Base-by-base conservation (phyloP, 1,284 basidiomycete genomes). In the Sanguinoderma infundibulare region DNA sequence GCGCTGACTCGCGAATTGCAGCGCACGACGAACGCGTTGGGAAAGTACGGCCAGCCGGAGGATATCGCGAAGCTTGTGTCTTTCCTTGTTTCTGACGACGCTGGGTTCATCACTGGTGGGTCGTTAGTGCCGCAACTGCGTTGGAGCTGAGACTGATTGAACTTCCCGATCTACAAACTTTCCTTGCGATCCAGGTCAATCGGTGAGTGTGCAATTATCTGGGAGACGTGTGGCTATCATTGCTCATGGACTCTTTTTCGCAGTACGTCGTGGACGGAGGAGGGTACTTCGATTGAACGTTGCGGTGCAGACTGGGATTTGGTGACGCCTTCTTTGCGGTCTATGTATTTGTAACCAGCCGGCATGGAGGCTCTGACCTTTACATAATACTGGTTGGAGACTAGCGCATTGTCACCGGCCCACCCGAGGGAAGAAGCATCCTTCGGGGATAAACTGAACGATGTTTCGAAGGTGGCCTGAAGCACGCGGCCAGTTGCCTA, bases 41-140 rank as follows among this genome's bases (percentile, higher is more conserved):
- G 65, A 24, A 59, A 63, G 3, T 52, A 70, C 20, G 74, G 73
- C 22, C 65, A 59, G 20, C 70, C 74, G 0, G 70, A 75, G 20
- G 73, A 78, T 51, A 66, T 78, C 38, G 73, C 76, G 3, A 70
- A 68, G 8, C 59, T 79, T 9, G 78, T 77, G 6, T 77, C 77
- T 0, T 79, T 70, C 63, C 67, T 79, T 1, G 72, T 70, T 0
- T 74, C 73, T 0, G 65, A 72, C 20, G 74, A 74, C 30, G 69
- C 75, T 0, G 54, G 57, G 17, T 78, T 72, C 59, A 67, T 78
- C n/a, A 79, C 76, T 0, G 77, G 77, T 74, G 63, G 58, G 49
- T n/a, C 4, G 20, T n/a, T 3, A 22, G 42, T 9, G 22, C 22
- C 22, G 26, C 22, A 0, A 15, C 22, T 44, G 12, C 42, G 5